These are phyloP conservation scores for Calonectria pauciramosa DNA, from an alignment of 2,329 filamentous ascomycete species.

Conservation along the genomic window DNA sequence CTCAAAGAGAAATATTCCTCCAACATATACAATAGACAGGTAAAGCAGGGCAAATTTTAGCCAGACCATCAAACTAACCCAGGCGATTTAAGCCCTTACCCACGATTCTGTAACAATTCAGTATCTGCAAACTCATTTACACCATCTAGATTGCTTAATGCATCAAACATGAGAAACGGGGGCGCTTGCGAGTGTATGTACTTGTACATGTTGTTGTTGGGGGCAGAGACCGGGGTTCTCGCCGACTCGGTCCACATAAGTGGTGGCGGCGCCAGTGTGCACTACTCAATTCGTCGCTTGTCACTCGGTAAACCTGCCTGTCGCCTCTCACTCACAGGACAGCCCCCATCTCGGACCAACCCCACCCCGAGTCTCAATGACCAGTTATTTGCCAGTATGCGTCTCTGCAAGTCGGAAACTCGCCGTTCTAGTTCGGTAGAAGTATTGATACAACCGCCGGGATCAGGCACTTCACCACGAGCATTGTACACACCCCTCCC, in stretches of 20 bases:
- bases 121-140: not conserved
- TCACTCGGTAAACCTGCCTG: not conserved
- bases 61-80: not conserved
- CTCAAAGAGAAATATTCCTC: not conserved
- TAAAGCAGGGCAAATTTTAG: not conserved
- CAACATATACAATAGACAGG: not conserved
- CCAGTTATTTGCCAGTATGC: slow-evolving; percentile 4
- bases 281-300: not conserved
- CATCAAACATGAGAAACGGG: not conserved
- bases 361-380: slow-evolving; percentile 38
- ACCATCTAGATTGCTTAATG: not conserved
- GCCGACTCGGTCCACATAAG: slow-evolving; percentile 33
- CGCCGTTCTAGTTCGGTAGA: not conserved
- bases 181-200: not conserved
- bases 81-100: too few relatives aligned
- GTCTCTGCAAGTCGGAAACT: not conserved
- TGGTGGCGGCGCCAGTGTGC: not conserved
- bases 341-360: slow-evolving; percentile 41
- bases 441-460: not conserved
- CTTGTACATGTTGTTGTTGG: slow-evolving; percentile 16
- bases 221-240: slow-evolving; percentile 41
- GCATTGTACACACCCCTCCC: not conserved
- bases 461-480: not conserved
- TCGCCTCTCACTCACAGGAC: not conserved
- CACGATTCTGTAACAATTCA: not conserved